Evolutionary conservation across 179 eudicot genomes (phyloP).

Genomic region (Gypsophila paniculata): DNA sequence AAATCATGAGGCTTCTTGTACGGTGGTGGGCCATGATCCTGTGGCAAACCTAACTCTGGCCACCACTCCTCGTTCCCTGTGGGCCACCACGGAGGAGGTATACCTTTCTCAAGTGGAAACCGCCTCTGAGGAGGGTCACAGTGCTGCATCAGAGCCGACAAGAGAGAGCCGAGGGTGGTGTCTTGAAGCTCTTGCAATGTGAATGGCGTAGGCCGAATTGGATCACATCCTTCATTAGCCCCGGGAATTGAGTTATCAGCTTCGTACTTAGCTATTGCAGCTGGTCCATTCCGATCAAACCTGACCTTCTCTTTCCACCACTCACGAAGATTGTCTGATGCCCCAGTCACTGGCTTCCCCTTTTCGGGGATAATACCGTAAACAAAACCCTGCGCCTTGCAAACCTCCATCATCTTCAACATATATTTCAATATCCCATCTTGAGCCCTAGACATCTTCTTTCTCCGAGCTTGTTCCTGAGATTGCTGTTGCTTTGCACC

Average conservation of each 20-base stretch:
- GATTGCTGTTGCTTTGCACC: conserved; percentile 20
- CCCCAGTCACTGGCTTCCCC: conserved; percentile 38
- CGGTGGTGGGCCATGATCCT: conserved; percentile 34
- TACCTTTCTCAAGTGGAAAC: conserved; percentile 38
- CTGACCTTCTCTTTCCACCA: conserved; percentile 51
- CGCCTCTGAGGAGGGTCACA: conserved; percentile 48
- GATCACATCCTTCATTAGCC: conserved; percentile 6
- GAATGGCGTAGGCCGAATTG: conserved; percentile 23
- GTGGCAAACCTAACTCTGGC: conserved; percentile 27
- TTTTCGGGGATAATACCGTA: conserved; percentile 41
- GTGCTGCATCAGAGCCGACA: conserved; percentile 44
- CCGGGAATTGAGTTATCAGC: conserved; percentile 23
- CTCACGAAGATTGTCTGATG: conserved; percentile 42
- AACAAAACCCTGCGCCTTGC: conserved; percentile 36
- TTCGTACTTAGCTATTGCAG: conserved; percentile 36
- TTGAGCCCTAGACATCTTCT: conserved; percentile 39
- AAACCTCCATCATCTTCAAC: conserved; percentile 40
- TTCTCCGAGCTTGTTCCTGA: conserved; percentile 36
- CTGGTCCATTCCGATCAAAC: conserved; percentile 43
- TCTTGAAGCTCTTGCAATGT: conserved; percentile 41
- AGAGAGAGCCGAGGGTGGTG: conserved; percentile 39
- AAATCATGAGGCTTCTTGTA: conserved; percentile 49
- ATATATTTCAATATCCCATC: conserved; percentile 39
- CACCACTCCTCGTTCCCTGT: conserved; percentile 44
- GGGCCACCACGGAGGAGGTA: conserved; percentile 51